Evolutionary conservation across 345 rosid genomes (phyloP), one percentile per base, ranked within the genome.

Genomic region (Punica granatum): DNA sequence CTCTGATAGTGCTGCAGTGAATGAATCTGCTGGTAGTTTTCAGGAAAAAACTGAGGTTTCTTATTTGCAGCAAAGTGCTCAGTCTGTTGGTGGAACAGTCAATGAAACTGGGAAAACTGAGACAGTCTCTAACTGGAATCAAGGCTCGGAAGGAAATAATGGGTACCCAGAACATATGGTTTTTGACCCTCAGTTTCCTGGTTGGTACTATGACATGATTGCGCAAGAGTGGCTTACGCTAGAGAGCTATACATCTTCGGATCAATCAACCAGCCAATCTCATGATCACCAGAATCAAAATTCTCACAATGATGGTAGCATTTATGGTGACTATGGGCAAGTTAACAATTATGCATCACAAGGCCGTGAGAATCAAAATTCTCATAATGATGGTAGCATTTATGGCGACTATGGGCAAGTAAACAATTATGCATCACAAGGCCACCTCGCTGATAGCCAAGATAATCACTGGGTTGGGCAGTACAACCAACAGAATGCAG

Each of bases 111-210:
- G 88, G 63, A 80, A 77, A 59, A 84, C 79, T 31, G 85, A 85
- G 82, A 80, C 71, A 62, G 82, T 88, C 53, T 80, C 86, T 67
- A 73, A 78, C 67, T 83, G 87, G 93, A 86, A 82, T 76, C 94
- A 84, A 86, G 84, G 69, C 75, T 76, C 92, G 18, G 81, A 85
- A 71, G 80, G 61, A 69, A 74, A 87, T 75, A 85, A 81, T 75
- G 98, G 88, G 42, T 88, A 92, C 74, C 96, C 98, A 6, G 94
- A 88, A 62, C 90, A 90, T 74, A 92, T 95, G 92, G 69, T 79
- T 58, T 95, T 92, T 83, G 94, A 95, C 72, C 82, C 90, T 11
- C 98, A 88, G 59, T 90, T 84, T 73, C 99, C 98, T 43, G 99
- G 91, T 72, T 95, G 97, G 97, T 95, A 92, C 81, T 92, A 80